Conservation (phyloP, 495 filamentous ascomycete genomes). For the Cairneyella variabilis region DNA sequence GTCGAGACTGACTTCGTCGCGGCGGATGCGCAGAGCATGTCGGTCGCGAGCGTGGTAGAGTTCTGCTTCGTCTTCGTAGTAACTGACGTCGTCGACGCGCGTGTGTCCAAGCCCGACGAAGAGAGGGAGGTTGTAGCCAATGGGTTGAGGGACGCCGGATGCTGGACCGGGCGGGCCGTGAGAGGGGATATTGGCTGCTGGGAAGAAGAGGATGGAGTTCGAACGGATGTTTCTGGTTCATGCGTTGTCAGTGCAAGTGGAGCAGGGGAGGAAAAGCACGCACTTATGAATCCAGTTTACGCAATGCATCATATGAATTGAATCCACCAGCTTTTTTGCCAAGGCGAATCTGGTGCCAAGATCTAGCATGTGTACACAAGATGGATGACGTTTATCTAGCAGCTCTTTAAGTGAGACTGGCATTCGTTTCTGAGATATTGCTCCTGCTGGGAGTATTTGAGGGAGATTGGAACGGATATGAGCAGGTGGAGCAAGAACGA, state of each 20-base stretch:
- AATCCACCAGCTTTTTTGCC: slow-evolving; percentile 23
- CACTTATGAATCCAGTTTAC: slow-evolving; percentile 25
- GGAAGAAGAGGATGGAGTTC: slow-evolving; percentile 27
- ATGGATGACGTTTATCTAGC: slow-evolving; percentile 18
- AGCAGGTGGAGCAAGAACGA: slow-evolving; percentile 24
- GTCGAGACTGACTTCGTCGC: slow-evolving; percentile 16
- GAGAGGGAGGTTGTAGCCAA: slow-evolving; percentile 19
- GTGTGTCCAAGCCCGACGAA: slow-evolving; percentile 18
- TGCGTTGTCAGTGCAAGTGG: not conserved
- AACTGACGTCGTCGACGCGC: slow-evolving; percentile 12
- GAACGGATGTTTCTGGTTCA: slow-evolving; percentile 22
- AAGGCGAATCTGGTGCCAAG: slow-evolving; percentile 21
- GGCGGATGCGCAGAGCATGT: not conserved
- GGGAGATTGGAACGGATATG: slow-evolving; percentile 24
- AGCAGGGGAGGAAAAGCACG: not conserved
- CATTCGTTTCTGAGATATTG: slow-evolving; percentile 25
- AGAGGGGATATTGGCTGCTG: slow-evolving; percentile 11
- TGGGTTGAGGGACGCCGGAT: slow-evolving; percentile 17
- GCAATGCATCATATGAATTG: slow-evolving; percentile 26
- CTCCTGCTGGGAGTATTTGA: slow-evolving; percentile 21
- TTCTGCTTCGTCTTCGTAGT: not conserved
- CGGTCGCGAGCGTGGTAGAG: not conserved
- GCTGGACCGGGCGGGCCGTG: slow-evolving; percentile 19
- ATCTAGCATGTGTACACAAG: slow-evolving; percentile 20
- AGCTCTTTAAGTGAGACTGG: slow-evolving; percentile 22